Conservation (phyloP, 345 rosid genomes). For the Aquilaria sinensis region DNA sequence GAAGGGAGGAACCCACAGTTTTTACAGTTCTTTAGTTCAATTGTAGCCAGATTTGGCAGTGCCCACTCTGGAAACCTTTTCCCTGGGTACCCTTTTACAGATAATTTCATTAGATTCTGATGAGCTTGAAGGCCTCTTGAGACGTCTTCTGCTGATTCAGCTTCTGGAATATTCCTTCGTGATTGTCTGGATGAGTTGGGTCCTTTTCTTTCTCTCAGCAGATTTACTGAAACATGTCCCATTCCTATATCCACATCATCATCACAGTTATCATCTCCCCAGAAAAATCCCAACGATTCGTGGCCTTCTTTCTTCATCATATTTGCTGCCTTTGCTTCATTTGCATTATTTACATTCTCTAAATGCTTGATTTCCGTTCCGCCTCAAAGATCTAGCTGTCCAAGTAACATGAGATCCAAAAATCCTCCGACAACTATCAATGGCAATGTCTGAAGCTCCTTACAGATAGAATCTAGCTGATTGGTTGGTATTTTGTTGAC, state of each 20-base stretch:
- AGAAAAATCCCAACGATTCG: constrained; percentile 9
- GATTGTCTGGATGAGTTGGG: neutral
- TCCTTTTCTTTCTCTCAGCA: neutral
- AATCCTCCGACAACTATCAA: constrained; percentile 15
- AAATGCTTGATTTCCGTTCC: constrained; percentile 8
- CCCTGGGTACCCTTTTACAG: constrained; percentile 13
- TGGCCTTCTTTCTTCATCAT: constrained; percentile 5
- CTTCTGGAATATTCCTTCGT: neutral
- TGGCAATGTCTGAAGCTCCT: constrained; percentile 14
- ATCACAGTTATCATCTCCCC: constrained; percentile 8
- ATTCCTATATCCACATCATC: neutral
- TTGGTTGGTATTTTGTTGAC: too few species aligned
- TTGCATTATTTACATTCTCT: constrained; percentile 8
- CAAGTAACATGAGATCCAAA: constrained; percentile 10
- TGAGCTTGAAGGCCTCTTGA: constrained; percentile 14
- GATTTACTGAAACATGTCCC: neutral
- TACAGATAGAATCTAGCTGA: too few species aligned
- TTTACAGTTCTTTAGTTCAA: constrained; percentile 4
- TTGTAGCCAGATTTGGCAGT: constrained; percentile 15
- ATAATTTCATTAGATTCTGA: constrained; percentile 11
- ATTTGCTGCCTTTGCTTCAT: neutral
- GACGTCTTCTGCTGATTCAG: neutral
- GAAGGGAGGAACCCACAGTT: constrained; percentile 17
- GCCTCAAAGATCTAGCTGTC: constrained; percentile 11
- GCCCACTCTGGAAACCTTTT: constrained; percentile 19